Conservation (phyloP, 768 basidiomycete genomes). For the Collybia sp. region DNA sequence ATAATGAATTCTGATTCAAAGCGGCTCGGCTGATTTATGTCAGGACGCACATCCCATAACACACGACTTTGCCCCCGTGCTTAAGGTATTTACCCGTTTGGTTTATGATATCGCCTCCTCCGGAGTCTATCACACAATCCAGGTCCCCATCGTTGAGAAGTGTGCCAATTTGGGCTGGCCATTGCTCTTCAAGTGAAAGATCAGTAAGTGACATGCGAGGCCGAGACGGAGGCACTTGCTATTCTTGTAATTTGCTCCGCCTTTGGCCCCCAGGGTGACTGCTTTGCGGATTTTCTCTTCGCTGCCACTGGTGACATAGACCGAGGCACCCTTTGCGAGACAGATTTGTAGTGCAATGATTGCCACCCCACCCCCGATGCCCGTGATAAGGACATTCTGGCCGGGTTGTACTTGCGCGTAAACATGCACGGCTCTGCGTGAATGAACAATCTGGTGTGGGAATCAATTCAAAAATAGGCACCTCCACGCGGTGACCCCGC, state of each 20-base stretch:
- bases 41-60: slow-evolving; percentile 58
- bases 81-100: slow-evolving; percentile 47
- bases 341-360: slow-evolving; percentile 71
- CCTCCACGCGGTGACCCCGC: slow-evolving; percentile 83
- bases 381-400: slow-evolving; percentile 76
- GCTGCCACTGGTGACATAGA: slow-evolving; percentile 78
- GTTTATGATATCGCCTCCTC: slow-evolving; percentile 59
- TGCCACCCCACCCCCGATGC: slow-evolving; percentile 83
- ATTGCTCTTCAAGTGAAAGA: slow-evolving; percentile 31
- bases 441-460: background rate
- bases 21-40: background rate
- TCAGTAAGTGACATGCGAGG: background rate
- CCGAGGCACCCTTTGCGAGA: slow-evolving; percentile 67
- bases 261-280: slow-evolving; percentile 62
- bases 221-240: slow-evolving; percentile 31
- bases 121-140: slow-evolving; percentile 67
- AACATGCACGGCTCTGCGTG: slow-evolving; percentile 54
- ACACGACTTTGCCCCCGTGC: slow-evolving; percentile 52
- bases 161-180: slow-evolving; percentile 43
- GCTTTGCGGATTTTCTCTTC: slow-evolving; percentile 68
- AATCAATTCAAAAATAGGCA: slow-evolving; percentile 17
- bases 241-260: slow-evolving; percentile 71
- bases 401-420: slow-evolving; percentile 59
- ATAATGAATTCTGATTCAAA: background rate
- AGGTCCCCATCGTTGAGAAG: slow-evolving; percentile 37